phyloP scores from a whole-genome alignment of 805 yeast genomes.

The Metschnikowia drakensbergensis region DNA sequence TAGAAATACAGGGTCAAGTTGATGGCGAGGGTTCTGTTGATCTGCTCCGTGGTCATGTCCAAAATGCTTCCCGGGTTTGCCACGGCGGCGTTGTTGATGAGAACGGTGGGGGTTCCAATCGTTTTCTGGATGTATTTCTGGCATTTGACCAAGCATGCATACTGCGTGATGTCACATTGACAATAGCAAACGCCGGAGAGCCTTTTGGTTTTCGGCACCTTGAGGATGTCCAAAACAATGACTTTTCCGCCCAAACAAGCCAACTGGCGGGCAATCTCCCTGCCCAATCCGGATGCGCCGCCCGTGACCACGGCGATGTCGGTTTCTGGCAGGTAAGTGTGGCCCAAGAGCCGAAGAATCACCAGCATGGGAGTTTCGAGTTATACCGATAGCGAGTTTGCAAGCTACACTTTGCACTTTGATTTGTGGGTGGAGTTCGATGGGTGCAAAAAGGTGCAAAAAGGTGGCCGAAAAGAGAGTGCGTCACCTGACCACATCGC shows the following conservation, averaged over 20 bases:
- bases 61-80: slow-evolving; percentile 54
- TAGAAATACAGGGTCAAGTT: slow-evolving; percentile 70
- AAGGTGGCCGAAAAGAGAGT: too few species aligned
- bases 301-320: slow-evolving; percentile 82
- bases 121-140: slow-evolving; percentile 41
- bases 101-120: slow-evolving; percentile 58
- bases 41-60: slow-evolving; percentile 52
- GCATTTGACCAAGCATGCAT: slow-evolving; percentile 39
- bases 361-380: neutral
- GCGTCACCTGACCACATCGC: too few species aligned
- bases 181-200: slow-evolving; percentile 49
- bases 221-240: slow-evolving; percentile 59
- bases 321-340: slow-evolving; percentile 45
- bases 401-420: too few species aligned
- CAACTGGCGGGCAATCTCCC: slow-evolving; percentile 51
- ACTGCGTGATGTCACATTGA: slow-evolving; percentile 65
- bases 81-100: slow-evolving; percentile 86
- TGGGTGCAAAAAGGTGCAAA: neutral
- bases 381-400: too few species aligned
- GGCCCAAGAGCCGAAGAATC: slow-evolving; percentile 40
- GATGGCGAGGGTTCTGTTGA: slow-evolving; percentile 59
- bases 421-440: too few species aligned
- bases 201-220: slow-evolving; percentile 35
- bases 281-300: slow-evolving; percentile 77
- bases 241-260: slow-evolving; percentile 45